Evolutionary conservation across 1,284 basidiomycete species (phyloP), one percentile per base, ranked within the genome.

Genomic region (Trichosporon inkin): DNA sequence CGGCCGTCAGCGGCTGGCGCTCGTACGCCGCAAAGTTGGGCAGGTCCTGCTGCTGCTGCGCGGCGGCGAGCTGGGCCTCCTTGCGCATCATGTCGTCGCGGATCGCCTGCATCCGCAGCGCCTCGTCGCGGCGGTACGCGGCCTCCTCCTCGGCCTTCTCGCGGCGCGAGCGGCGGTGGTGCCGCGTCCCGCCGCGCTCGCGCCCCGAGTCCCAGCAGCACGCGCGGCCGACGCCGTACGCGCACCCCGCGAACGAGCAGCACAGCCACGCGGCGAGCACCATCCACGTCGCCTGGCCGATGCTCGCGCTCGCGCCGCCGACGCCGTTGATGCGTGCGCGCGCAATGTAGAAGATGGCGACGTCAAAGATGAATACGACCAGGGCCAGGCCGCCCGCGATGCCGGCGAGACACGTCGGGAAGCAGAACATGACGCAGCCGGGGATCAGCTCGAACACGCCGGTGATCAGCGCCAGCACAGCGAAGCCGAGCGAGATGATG

Each of bases 281-380:
- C 54, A 94, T 80, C 91, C 91, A 94, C 20, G 92, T 84, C 8
- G 85, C 88, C 59, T 82, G 86, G 11, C 91, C 91, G 8, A 92
- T 86, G 14, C 80, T 78, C 0, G 91, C 91, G 0, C 81, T 82
- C 1, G 89, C 90, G 34, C 85, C 85, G 2, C 71, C 56, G 16
- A 90, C 85, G 10, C 79, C 70, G 72, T 89, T 87, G 71, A 94
- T 87, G 57, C 89, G 83, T 51, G 86, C 79, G 71, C 86, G 90
- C 61, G 88, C 88, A 56, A 91, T 78, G 81, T 89, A 92, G 80
- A 93, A 94, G 61, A 94, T 80, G 66, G 84, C 87, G 57, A 93
- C 76, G 75, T 94, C 91, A 75, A 93, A 90, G 28, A 93, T 84
- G 77, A 93, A 90, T 6, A 90, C 90, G 53, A 89, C 70, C 60